Base-by-base conservation (phyloP, 2,329 filamentous ascomycete species). In the Dryadomyces sulphureus region DNA sequence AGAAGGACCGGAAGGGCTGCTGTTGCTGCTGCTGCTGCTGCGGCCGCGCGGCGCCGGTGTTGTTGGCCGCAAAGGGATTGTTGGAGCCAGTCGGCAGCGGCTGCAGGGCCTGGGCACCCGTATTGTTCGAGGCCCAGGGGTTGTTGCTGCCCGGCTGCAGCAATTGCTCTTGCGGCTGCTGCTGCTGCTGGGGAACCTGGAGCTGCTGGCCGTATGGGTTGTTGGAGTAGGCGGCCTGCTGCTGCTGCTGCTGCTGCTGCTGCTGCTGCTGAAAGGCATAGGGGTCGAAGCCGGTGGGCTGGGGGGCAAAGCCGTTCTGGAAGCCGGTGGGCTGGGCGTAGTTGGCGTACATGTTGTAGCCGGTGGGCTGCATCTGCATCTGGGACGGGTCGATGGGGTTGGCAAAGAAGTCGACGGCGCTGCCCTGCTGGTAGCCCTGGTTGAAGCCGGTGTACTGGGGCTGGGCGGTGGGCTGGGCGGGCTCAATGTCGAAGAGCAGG, bases 361-460 rank as follows among this genome's bases (percentile, higher is more conserved):
- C 87, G 1, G 87, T 93, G 3, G 78, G 82, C 61, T 94, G 88
- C 39, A 77, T 73, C 60, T 89, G 80, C 54, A 81, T 73, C 60
- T 85, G 81, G 55, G 67, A 77, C 56, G 79, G 80, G 48, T 90
- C 85, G 57, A 96, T 82, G 12, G 89, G 87, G 62, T 98, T 98
- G 49, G 90, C 92, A 56, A 93, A 92, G 78, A 93, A 96, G 64
- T 98, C 92, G 17, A 98, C 92, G 12, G 87, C 86, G 48, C 84
- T 84, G 60, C 94, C 90, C 65, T 98, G 92, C 67, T 96, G 89
- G 59, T 98, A 98, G 41, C 90, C 90, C 65, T 94, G 89, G 63
- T 95, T 96, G 68, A 87, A 88, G 32, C 88, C 90, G 14, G 89
- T 96, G 36, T 77, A 78, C 64, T 89, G 86, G 32, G 84, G 75